Evolutionary conservation across 441 rosid genomes (phyloP), one percentile per base, ranked within the genome.

Genomic region (Hura crepitans): DNA sequence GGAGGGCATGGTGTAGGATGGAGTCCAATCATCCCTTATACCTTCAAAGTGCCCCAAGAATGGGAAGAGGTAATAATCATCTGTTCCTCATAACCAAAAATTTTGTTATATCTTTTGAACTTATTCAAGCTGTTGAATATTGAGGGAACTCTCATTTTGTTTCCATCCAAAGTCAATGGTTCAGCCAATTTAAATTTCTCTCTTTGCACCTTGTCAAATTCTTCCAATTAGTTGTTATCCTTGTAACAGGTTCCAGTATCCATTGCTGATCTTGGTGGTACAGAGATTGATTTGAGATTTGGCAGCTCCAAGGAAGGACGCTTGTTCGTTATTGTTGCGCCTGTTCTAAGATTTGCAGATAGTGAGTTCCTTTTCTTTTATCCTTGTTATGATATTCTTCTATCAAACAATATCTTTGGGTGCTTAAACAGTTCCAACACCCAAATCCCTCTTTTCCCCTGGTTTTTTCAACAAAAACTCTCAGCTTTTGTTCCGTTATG

Each of bases 1-100:
- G 98, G 98, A 75, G 98, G 98, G n/a, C 97, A 91, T 73, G 97
- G 97, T 13, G 97, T 91, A 35, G 98, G 98, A 60, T 93, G 98
- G 98, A 89, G 96, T 87, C 97, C 98, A 27, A 93, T 93, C 46
- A 91, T 89, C 75, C 98, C 98, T 65, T 91, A 91, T 60, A 14
- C 71, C 61, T 93, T 93, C 72, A 75, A 84, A 2, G 93, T 91
- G 71, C 91, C 97, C 65, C 83, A 79, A 78, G 87, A 78, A n/a
- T 93, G 97, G 97, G 90, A 85, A 46, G 97, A 93, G 97, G 97
- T 91, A 72, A 31, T 31, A 4, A 47, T 71, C 46, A 0, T 17
- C 31, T n/a, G n/a, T n/a, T 23, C 33, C 53, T 13, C 22, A 5
- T 53, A n/a, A 9, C 18, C 18, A 7, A 17, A 61, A 9, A 45